A percentile compares a stretch with the other conserved stretches of the same genome.
phyloP scores from a whole-genome alignment of 176 grass and related monocot species.

The Neostapfia colusana region DNA sequence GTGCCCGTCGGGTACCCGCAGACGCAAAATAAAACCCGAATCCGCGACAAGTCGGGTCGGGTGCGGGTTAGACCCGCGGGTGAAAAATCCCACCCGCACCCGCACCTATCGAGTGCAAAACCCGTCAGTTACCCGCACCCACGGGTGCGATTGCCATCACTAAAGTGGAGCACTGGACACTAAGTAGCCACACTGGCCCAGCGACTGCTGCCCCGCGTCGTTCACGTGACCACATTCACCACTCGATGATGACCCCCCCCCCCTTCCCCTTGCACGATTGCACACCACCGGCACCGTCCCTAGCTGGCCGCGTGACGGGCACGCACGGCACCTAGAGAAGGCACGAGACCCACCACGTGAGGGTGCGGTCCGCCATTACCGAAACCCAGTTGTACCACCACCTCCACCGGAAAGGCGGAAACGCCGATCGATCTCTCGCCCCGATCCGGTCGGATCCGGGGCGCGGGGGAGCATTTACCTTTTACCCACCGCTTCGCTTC shows the following conservation, averaged over 20 bases:
- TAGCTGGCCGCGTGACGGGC: neutral
- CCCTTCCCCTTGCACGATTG: no score
- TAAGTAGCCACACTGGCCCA: neutral
- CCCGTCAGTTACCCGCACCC: no score
- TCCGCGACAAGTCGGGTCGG: no score
- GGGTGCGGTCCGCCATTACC: neutral
- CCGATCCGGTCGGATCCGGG: neutral
- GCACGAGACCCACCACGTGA: slow-evolving; percentile 22
- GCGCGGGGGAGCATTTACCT: neutral
- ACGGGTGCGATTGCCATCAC: no score
- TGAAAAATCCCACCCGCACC: no score
- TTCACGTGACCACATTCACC: neutral
- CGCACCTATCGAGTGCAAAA: no score
- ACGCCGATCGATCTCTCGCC: neutral
- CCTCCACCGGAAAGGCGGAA: neutral
- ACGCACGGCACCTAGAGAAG: neutral
- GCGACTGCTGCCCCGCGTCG: neutral
- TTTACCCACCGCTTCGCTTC: neutral
- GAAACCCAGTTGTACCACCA: neutral
- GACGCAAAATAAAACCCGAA: no score
- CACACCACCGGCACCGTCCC: neutral
- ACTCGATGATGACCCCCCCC: neutral
- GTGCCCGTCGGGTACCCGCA: no score
- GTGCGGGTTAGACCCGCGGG: no score
- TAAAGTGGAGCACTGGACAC: slow-evolving; percentile 10